Percentiles rank a stretch among this genome's conserved stretches.
phyloP scores from a whole-genome alignment of 208 protist genomes.

The Leishmania martiniquensis region DNA sequence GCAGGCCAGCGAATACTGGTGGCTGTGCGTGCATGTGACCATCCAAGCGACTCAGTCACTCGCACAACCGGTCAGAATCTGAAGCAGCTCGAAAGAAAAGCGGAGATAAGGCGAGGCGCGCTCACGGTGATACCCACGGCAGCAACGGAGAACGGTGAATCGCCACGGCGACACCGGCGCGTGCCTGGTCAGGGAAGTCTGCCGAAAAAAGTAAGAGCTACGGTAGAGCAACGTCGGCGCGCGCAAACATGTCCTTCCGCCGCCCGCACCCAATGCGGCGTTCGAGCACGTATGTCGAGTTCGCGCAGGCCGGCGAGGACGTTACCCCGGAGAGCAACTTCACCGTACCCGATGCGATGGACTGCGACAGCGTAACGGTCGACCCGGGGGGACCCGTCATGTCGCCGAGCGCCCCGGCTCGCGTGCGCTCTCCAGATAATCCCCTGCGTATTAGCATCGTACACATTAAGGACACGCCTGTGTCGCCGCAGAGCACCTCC shows the following conservation, averaged over 20 bases:
- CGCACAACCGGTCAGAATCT: background rate
- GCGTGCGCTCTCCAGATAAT: constrained; percentile 3
- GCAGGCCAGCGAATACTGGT: background rate
- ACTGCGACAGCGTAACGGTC: background rate
- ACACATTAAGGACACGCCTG: constrained; percentile 8
- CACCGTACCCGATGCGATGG: background rate
- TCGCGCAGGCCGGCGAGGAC: constrained; percentile 33
- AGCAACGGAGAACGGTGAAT: background rate
- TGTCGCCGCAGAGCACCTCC: background rate
- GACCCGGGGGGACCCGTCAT: background rate
- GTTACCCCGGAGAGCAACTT: constrained; percentile 39
- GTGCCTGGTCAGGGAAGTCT: background rate
- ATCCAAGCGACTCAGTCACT: background rate
- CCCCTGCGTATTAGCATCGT: constrained; percentile 15
- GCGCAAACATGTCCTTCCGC: constrained; percentile 33
- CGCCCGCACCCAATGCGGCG: constrained; percentile 33
- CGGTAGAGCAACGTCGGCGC: background rate
- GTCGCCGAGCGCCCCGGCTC: background rate
- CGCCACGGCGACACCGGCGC: background rate
- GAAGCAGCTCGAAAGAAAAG: background rate
- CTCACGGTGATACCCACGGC: background rate
- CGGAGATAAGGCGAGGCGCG: background rate
- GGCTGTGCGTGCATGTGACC: background rate
- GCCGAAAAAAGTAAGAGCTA: background rate
- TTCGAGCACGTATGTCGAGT: constrained; percentile 39